Base-by-base conservation (phyloP, 305 asterid genomes). In the Euphrasia arctica region DNA sequence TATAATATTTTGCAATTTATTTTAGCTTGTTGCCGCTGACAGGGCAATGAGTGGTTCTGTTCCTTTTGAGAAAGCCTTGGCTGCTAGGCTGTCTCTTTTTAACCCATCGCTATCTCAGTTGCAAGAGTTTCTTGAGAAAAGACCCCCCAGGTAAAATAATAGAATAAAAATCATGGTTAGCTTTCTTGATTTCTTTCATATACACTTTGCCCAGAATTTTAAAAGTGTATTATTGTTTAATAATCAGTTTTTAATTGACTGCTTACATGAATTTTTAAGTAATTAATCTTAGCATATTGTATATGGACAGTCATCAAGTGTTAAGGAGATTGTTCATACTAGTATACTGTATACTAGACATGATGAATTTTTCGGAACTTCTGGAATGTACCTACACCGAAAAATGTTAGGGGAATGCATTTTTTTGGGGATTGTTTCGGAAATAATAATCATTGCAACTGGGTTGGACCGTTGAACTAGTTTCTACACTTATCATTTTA, bases 1-100 rank as follows among this genome's bases (percentile, higher is more conserved):
- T 50, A 4, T n/a, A 7, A 50, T 4, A 0, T 50, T 36, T 15
- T 50, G 8, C 7, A 51, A 14, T 3, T 54, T 25, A 9, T 14
- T 31, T 27, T 45, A 11, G 32, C 56, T 58, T 59, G 65, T 72
- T 67, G 72, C 15, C 47, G 63, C 58, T 78, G 59, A 18, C 73
- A 92, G 96, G 85, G 98, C 98, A 52, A 92, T 92, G 96, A 77
- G 85, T 62, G 98, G 96, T 48, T 87, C 97, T 10, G 93, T 90
- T 68, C 94, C 96, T 66, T 92, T 92, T 66, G 97, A 92, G 82
- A 79, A 90, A 76, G 98, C 98, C 3, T 76, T 92, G 84, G 90
- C 97, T 68, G 96, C 95, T 60, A 78, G 98, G 60, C 70, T 92
- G 34, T 80, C 95, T 64, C 80, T 92, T 27, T 87, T 92, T 62